These are phyloP conservation scores for Lipomyces kockii DNA, from an alignment of 805 yeast genomes.

Conservation along the genomic window DNA sequence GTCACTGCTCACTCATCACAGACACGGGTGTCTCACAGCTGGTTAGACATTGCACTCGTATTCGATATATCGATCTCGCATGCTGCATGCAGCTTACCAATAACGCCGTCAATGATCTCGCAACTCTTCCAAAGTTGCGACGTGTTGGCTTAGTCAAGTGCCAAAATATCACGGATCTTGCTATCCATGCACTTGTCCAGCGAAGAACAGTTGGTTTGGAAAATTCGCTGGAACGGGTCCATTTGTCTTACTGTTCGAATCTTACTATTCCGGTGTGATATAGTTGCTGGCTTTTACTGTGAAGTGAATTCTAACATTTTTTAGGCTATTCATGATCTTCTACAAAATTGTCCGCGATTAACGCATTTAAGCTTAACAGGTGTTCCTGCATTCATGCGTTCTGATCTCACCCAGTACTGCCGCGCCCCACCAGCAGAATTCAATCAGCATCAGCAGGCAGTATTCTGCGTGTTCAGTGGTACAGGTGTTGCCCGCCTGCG, in stretches of 20 bases:
- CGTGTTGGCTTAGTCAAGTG: constrained; percentile 95
- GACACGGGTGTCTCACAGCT: constrained; percentile 82
- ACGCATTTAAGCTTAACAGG: constrained; percentile 94
- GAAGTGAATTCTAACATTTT: neutral
- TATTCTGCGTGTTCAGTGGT: constrained; percentile 93
- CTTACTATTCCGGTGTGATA: constrained; percentile 59
- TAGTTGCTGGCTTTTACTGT: neutral
- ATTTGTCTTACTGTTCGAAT: constrained; percentile 85
- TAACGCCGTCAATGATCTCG: constrained; percentile 73
- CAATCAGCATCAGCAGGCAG: constrained; percentile 78
- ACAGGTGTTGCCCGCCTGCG: constrained; percentile 80
- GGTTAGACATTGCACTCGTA: constrained; percentile 76
- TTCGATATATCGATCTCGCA: constrained; percentile 92
- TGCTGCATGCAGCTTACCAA: constrained; percentile 91
- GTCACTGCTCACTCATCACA: constrained; percentile 89
- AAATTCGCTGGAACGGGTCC: constrained; percentile 89
- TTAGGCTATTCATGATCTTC: constrained; percentile 69
- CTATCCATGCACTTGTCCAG: constrained; percentile 66
- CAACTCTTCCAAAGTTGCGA: constrained; percentile 76
- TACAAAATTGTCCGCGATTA: constrained; percentile 80
- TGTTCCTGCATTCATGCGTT: constrained; percentile 81
- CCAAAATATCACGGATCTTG: constrained; percentile 81
- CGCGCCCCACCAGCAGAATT: constrained; percentile 93
- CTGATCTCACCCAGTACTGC: constrained; percentile 84
- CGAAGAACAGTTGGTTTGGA: constrained; percentile 63